phyloP scores from a whole-genome alignment of 768 basidiomycete genomes.

The Agrocybe praecox region DNA sequence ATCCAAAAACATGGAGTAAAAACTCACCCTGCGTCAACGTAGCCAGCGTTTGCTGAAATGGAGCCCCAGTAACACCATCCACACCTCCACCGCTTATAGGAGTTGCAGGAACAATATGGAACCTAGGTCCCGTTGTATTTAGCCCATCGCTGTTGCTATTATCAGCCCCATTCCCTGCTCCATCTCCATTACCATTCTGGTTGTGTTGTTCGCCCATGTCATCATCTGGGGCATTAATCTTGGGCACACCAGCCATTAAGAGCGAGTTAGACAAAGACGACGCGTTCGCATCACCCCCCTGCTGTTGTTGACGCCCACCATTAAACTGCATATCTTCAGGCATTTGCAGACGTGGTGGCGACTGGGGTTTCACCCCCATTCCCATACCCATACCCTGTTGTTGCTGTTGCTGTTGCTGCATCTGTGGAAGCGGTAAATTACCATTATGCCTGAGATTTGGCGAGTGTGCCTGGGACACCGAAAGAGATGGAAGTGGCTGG shows the following conservation, averaged over 20 bases:
- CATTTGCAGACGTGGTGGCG: slow-evolving; percentile 59
- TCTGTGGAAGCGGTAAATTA: not conserved
- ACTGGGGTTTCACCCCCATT: slow-evolving; percentile 57
- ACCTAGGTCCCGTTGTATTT: slow-evolving; percentile 49
- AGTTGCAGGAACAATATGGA: slow-evolving; percentile 84
- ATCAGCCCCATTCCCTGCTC: slow-evolving; percentile 14
- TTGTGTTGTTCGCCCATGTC: slow-evolving; percentile 6
- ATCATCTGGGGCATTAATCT: slow-evolving; percentile 55
- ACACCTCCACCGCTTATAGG: slow-evolving; percentile 68
- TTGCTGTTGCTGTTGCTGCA: slow-evolving; percentile 15
- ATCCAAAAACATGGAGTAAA: not conserved
- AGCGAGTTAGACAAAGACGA: not conserved
- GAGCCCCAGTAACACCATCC: slow-evolving; percentile 39
- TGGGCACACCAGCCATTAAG: slow-evolving; percentile 3
- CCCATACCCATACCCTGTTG: slow-evolving; percentile 19
- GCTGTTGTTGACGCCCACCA: not conserved
- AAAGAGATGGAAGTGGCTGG: slow-evolving; percentile 43
- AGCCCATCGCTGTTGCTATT: not conserved
- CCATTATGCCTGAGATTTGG: not conserved
- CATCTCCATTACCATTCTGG: not conserved
- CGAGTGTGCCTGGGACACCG: not conserved
- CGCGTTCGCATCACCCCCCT: not conserved
- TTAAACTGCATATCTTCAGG: slow-evolving; percentile 39
- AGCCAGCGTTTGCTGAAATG: slow-evolving; percentile 54
- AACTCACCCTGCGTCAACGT: slow-evolving; percentile 58